Base-by-base conservation (phyloP, 2,329 filamentous ascomycete species). In the Ilyonectria robusta region DNA sequence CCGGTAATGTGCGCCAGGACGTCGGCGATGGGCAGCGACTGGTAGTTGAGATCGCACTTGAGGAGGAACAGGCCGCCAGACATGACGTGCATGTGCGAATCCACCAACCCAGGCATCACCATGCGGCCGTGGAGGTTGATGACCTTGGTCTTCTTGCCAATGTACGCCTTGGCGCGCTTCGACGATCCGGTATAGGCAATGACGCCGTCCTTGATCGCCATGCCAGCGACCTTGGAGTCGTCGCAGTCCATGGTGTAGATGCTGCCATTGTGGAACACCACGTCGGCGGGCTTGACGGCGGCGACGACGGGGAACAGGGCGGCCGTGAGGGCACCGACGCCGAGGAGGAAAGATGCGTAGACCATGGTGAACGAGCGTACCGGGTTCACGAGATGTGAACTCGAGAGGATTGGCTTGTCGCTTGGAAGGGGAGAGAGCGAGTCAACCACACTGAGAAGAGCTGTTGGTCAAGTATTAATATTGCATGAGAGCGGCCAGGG, bases 41-140 rank as follows among this genome's bases (percentile, higher is more conserved):
- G 74, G n/a, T 77, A 77, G 63, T 69, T 76, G 10, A 77, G 61
- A 46, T 74, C 68, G 62, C 75, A 77, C 44, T 77, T 76, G 11
- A 77, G 59, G 6, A 77, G 70, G 51, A 60, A 71, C 5, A 67
- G 60, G 3, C 75, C 75, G 6, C 75, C 75, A 0, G 70, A 71
- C 0, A 75, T 23, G 19, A 75, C 37, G 37, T 77, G 75, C 73
- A 77, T 77, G 53, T 77, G 75, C 1, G 75, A 74, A 13, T 77
- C 75, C 11, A 77, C 65, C 44, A 77, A 67, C 7, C 75, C 75
- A 4, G 75, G 75, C 75, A 77, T 77, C n/a, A 72, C 74, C 75
- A 77, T 77, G 37, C 70, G 72, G 11, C 75, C 75, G 19, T 75
- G 44, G 11, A 77, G 75, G 44, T 77, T 68, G 23, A 77, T 55